These are phyloP conservation scores for Cystofilobasidium capitatum DNA, from an alignment of 768 basidiomycete species.

Conservation along the genomic window DNA sequence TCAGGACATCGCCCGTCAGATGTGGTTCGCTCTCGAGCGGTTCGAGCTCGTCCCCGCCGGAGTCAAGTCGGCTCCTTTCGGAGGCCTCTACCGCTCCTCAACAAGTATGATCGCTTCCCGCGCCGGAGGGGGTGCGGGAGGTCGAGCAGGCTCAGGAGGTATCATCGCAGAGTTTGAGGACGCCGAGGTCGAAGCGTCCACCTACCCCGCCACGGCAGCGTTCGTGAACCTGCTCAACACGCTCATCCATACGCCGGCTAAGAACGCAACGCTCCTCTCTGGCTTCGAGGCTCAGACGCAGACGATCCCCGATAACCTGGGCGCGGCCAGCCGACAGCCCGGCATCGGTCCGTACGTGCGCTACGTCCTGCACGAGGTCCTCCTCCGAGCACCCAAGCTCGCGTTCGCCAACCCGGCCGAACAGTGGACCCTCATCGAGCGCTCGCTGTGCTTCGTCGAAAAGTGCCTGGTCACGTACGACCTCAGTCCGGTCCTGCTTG, in stretches of 20 bases:
- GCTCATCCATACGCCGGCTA: slow-evolving; percentile 72
- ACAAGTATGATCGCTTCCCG: slow-evolving; percentile 40
- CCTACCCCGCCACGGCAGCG: slow-evolving; percentile 81
- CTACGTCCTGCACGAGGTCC: slow-evolving; percentile 86
- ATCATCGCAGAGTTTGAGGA: slow-evolving; percentile 81
- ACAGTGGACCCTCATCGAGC: slow-evolving; percentile 76
- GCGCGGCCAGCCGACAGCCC: slow-evolving; percentile 66
- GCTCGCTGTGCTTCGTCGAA: slow-evolving; percentile 75
- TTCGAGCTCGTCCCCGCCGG: slow-evolving; percentile 50
- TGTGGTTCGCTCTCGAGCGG: slow-evolving; percentile 77
- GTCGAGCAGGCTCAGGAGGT: slow-evolving; percentile 49
- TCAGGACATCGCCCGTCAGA: slow-evolving; percentile 67
- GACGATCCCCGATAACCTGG: slow-evolving; percentile 69
- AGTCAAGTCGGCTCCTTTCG: slow-evolving; percentile 38
- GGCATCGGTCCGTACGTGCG: slow-evolving; percentile 70
- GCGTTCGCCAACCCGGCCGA: slow-evolving; percentile 68
- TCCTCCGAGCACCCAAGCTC: slow-evolving; percentile 61
- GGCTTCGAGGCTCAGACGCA: slow-evolving; percentile 53
- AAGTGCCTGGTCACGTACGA: slow-evolving; percentile 71
- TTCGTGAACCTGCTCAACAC: slow-evolving; percentile 74
- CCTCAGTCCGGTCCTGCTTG: slow-evolving; percentile 56
- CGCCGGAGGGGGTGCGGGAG: slow-evolving; percentile 45
- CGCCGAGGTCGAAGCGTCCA: slow-evolving; percentile 60
- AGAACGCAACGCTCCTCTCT: slow-evolving; percentile 42
- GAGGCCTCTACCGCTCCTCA: slow-evolving; percentile 29